Conservation (phyloP, 2,329 filamentous ascomycete species). For the Nannizzia gypsea region DNA sequence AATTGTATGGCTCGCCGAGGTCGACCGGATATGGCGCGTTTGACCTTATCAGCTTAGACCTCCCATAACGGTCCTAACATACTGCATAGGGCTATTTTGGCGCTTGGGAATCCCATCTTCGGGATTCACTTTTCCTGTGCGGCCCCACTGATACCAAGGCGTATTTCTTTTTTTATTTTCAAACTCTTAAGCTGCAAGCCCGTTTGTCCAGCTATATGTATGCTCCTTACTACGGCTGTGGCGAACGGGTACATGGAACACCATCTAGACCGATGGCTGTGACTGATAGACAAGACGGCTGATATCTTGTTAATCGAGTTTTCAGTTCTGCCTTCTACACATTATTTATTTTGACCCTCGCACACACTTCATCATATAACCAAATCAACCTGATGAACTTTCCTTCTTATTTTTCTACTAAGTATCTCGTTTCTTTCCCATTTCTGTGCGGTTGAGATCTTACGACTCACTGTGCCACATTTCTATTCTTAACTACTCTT, state of each 20-base stretch:
- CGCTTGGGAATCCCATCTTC: background rate
- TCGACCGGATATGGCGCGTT: background rate
- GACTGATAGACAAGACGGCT: background rate
- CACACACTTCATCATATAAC: background rate
- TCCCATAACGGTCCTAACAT: background rate
- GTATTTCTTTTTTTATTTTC: background rate
- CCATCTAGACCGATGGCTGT: background rate
- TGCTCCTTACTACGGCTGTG: background rate
- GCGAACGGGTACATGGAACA: conserved; percentile 2
- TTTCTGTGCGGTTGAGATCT: background rate
- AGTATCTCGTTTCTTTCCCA: background rate
- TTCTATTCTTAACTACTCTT: background rate
- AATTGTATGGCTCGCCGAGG: background rate
- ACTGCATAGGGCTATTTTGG: background rate
- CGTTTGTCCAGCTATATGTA: background rate
- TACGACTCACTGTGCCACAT: background rate
- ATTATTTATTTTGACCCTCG: background rate
- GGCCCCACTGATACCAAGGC: background rate
- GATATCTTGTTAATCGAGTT: background rate
- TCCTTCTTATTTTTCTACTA: background rate
- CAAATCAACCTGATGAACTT: background rate
- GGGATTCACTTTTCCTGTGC: background rate
- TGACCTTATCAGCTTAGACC: background rate
- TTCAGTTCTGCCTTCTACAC: background rate
- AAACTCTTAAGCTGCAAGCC: background rate